Evolutionary conservation across 2,329 filamentous ascomycete genomes (phyloP).

Genomic region (Fusarium denticulatum): DNA sequence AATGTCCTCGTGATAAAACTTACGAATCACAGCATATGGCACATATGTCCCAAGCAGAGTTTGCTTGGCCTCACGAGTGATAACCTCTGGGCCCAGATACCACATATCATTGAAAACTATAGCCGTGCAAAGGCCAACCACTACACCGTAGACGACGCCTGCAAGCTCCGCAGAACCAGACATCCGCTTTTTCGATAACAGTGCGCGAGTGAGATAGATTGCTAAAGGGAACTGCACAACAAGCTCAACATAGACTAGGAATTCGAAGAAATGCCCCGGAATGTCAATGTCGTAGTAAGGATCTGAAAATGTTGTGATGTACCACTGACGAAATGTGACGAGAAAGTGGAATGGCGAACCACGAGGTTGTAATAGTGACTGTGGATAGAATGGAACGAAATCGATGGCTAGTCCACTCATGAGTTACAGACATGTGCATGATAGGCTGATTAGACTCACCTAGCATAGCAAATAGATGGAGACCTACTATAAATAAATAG

Average conservation of each 20-base stretch:
- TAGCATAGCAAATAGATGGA: neutral
- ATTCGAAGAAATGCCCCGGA: neutral
- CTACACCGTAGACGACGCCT: neutral
- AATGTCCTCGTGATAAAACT: fast-evolving
- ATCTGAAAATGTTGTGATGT: neutral
- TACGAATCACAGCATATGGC: neutral
- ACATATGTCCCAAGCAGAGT: neutral
- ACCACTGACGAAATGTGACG: neutral
- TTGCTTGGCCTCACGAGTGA: neutral
- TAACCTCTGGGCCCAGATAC: neutral
- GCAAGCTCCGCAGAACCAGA: neutral
- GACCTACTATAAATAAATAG: neutral
- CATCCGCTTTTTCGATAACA: neutral
- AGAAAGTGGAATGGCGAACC: neutral
- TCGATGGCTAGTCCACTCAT: neutral
- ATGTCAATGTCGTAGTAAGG: neutral
- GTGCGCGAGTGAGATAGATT: neutral
- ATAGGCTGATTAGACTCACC: neutral
- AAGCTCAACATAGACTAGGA: neutral
- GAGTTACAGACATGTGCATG: neutral
- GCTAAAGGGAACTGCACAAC: neutral
- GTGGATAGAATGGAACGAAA: neutral
- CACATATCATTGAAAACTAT: neutral
- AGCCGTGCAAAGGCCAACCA: neutral
- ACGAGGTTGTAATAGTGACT: neutral